These are phyloP conservation scores for Fusarium sp. DNA, from an alignment of 2,329 filamentous ascomycete genomes.

Conservation along the genomic window DNA sequence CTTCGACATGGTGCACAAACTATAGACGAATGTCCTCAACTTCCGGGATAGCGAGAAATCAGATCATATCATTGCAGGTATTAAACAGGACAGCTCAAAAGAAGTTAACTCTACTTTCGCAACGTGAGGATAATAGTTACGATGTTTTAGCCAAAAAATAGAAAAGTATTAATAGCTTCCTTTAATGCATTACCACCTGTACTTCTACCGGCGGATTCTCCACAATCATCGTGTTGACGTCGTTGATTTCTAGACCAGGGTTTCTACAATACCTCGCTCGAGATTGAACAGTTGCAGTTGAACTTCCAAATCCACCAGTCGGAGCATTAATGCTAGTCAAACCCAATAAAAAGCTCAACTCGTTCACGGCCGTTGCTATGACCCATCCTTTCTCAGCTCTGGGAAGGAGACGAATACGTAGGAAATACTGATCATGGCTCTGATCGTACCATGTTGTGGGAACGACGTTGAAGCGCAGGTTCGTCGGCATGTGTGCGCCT, in stretches of 20 bases:
- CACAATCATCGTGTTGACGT: neutral
- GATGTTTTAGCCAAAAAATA: too few relatives aligned
- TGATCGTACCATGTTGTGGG: neutral
- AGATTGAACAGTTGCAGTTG: neutral
- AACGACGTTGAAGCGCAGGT: constrained; percentile 5
- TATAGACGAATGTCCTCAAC: too few relatives aligned
- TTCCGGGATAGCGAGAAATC: too few relatives aligned
- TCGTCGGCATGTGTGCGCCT: neutral
- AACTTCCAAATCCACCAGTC: accelerated
- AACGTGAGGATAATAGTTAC: too few relatives aligned
- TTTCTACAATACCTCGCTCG: constrained; percentile 5
- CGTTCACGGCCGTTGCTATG: neutral
- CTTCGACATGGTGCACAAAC: too few relatives aligned
- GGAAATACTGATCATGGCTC: neutral
- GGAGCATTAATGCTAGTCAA: constrained; percentile 5
- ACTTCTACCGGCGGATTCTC: neutral
- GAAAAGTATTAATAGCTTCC: too few relatives aligned
- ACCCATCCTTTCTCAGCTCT: neutral
- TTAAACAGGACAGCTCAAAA: too few relatives aligned
- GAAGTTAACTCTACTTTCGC: too few relatives aligned
- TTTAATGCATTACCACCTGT: neutral
- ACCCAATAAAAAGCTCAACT: neutral
- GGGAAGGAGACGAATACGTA: neutral
- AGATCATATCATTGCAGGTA: too few relatives aligned
- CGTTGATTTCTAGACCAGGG: neutral